These are phyloP conservation scores for Gloeophyllum trabeum DNA, from an alignment of 768 basidiomycete genomes.

Conservation along the genomic window DNA sequence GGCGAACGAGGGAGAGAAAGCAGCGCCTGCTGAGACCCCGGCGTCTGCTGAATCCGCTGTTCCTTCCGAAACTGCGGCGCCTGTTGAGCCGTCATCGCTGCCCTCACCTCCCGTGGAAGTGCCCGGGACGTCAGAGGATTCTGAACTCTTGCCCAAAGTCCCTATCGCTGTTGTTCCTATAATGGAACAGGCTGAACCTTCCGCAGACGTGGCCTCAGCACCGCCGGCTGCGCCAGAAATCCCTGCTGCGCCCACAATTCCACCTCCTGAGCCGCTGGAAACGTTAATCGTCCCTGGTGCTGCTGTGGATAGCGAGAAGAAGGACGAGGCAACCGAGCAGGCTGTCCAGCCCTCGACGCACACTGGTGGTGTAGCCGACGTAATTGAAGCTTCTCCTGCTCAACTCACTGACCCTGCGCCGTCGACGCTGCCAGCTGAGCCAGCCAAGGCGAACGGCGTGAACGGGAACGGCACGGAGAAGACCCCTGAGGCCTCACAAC, in stretches of 20 bases:
- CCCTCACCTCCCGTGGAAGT: no score
- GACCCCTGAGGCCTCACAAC: background rate
- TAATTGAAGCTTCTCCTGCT: background rate
- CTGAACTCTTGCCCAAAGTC: no score
- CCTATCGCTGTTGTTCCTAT: background rate
- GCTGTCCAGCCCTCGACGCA: background rate
- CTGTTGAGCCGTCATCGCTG: no score
- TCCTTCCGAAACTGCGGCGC: no score
- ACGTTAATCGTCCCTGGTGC: background rate
- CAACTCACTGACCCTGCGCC: background rate
- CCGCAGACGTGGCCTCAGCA: background rate
- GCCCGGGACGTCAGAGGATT: no score
- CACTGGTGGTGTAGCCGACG: background rate
- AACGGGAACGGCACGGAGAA: no score
- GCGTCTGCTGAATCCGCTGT: no score
- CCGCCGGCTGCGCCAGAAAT: background rate
- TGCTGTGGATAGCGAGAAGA: no score
- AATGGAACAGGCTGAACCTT: background rate
- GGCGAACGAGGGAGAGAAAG: background rate
- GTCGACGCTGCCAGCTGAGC: no score
- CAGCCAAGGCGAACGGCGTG: background rate
- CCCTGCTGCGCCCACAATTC: background rate
- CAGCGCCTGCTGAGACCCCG: no score
- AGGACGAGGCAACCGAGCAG: no score
- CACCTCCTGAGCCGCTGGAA: background rate